Evolutionary conservation across 2,329 filamentous ascomycete genomes (phyloP), one percentile per base, ranked within the genome.

Genomic region (Akanthomyces lecanii): DNA sequence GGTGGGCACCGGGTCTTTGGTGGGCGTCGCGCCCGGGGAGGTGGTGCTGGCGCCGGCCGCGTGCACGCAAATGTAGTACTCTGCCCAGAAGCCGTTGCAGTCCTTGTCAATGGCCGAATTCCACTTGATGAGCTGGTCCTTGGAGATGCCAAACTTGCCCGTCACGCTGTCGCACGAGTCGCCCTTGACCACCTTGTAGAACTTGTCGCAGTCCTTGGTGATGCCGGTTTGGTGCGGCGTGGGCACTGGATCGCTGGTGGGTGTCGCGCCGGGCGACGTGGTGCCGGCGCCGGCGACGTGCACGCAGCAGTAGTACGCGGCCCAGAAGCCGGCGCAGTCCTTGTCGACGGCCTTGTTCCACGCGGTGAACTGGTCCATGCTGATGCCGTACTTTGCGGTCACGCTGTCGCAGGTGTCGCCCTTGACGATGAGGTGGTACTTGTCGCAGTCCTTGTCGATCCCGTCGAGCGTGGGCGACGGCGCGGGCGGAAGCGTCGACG

Each of bases 391-490:
- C 44, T 58, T 53, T 14, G 25, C 16, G 42, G 63, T 58, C n/a
- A 65, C 42, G 33, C n/a, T 25, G 44, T n/a, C 61, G 45, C 61
- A 63, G 8, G 51, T 38, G 42, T 64, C 62, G 56, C 56, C 56
- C 21, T 25, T 33, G 48, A 50, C 44, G 33, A 61, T 42, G 28
- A 51, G 38, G 54, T 65, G 42, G 53, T 50, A 64, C 57, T 38
- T 62, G 56, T 65, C 62, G 42, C 64, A 62, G 56, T 64, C 40
- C 23, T 28, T 28, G n/a, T 21, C 57, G 28, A 65, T 61, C n/a
- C 64, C 64, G 6, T 45, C 38, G 55, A 47, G 40, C 3, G 55
- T 36, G 18, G 55, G 55, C 18, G 55, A 45, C 11, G 55, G 55
- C 16, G 28, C 40, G 33, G 51, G 51, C n/a, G 33, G 51, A n/a